These are phyloP conservation scores for Aspergillaceae sp. DNA, from an alignment of 2,329 filamentous ascomycete genomes.

Conservation along the genomic window DNA sequence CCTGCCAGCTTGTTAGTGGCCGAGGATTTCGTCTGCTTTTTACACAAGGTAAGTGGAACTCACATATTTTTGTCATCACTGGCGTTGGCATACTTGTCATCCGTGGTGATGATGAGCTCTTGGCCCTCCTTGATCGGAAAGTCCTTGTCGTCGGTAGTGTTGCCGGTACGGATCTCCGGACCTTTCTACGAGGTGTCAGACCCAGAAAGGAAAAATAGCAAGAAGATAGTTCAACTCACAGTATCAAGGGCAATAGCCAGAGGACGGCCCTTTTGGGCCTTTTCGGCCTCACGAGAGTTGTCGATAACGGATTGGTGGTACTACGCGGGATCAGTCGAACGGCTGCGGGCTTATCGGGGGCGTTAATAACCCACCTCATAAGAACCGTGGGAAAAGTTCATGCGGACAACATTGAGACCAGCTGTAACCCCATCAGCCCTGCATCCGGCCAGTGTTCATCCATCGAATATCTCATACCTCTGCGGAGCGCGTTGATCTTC, in stretches of 20 bases:
- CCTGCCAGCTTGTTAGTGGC: constrained; percentile 39
- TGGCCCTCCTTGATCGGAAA: constrained; percentile 74
- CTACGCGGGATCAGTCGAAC: constrained; percentile 31
- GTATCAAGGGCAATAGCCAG: constrained; percentile 88
- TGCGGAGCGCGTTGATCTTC: constrained; percentile 90
- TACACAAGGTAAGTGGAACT: constrained; percentile 25
- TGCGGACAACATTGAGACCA: constrained; percentile 96
- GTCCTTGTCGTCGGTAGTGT: constrained; percentile 62
- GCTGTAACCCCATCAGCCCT: constrained; percentile 35
- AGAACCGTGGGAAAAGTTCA: constrained; percentile 96
- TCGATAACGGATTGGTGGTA: constrained; percentile 99
- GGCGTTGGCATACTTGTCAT: constrained; percentile 77
- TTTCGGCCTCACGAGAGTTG: constrained; percentile 82
- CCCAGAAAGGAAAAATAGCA: constrained; percentile 19
- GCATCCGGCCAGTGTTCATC: not conserved
- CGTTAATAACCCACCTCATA: constrained; percentile 48
- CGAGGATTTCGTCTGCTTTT: not conserved
- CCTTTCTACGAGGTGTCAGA: constrained; percentile 49
- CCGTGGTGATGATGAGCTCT: constrained; percentile 91
- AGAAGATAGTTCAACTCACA: constrained; percentile 41
- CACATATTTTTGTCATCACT: constrained; percentile 92
- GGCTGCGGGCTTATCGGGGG: constrained; percentile 1
- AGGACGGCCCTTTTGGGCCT: constrained; percentile 67
- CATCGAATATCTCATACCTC: constrained; percentile 33
- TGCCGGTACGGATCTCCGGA: constrained; percentile 79